Evolutionary conservation across 2,329 filamentous ascomycete genomes (phyloP), one percentile per base, ranked within the genome.

Genomic region (Xylaria sp.): DNA sequence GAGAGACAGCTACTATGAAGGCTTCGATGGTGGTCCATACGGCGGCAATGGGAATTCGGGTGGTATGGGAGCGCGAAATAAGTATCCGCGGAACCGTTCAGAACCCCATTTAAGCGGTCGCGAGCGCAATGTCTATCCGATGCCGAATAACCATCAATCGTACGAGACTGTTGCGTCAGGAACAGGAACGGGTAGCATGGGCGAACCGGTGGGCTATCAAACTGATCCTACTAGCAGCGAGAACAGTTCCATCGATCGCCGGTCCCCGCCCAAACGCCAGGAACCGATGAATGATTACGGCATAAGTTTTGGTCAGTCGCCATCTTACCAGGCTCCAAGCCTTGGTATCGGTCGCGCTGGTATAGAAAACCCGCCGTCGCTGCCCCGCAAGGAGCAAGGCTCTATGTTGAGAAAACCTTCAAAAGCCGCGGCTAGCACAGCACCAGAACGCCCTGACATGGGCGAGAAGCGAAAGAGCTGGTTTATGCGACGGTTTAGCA

Each of bases 151-250:
- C 79, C 91, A 95, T 74, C 90, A 89, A 73, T 96, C 93, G 1
- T 93, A 95, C 80, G 94, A 97, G 79, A 97, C 94, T 1, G 91
- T 97, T 54, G 92, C 92, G 46, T 94, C 92, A 13, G 91, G 91
- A 69, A 89, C 90, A 12, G 78, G 90, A 25, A 92, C 90, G 76
- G 92, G 90, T 59, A 92, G 89, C 74, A 89, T 91, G 72, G 89
- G 84, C 63, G 94, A 97, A 67, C 90, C 90, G 13, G 90, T 88
- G 77, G 91, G 90, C 65, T 94, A 96, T 80, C 91, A 91, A 73
- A 97, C 94, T 69, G 94, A 97, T 78, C 94, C 93, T 51, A 83
- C 87, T 65, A 96, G 92, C 82, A 97, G 94, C 78, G 92, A 97
- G 78, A 97, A 97, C 82, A 97, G 93, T 82, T 97, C 94, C 1